Evolutionary conservation across 225 moss, liverwort and hornwort species (phyloP).

Genomic region (Marchantia paleacea): DNA sequence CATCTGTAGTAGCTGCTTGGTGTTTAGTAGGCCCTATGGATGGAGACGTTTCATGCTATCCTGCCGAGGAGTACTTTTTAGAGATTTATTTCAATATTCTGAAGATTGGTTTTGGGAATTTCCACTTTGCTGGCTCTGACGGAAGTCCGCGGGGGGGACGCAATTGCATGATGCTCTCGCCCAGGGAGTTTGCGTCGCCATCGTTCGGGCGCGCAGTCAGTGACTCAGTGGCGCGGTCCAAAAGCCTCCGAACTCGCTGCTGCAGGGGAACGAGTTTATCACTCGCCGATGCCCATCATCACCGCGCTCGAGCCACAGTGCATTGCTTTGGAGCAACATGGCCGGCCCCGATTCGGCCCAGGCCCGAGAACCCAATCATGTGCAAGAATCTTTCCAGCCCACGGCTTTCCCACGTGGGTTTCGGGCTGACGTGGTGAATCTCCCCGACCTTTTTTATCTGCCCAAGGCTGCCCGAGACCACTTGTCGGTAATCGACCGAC

Average conservation of each 20-base stretch:
- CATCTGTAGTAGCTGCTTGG: no score
- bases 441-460: background rate
- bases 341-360: background rate
- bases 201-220: background rate
- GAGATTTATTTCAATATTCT: no score
- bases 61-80: no score
- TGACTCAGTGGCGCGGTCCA: background rate
- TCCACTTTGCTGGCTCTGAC: no score
- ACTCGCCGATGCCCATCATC: background rate
- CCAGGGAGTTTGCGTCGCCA: background rate
- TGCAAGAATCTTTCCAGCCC: background rate
- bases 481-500: constrained; percentile 1
- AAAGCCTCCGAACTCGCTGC: constrained; percentile 4
- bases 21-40: no score
- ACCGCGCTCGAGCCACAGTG: background rate
- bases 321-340: no score
- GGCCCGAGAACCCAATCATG: background rate
- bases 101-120: no score
- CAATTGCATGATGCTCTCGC: background rate
- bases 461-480: background rate
- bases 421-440: background rate
- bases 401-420: background rate
- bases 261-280: no score
- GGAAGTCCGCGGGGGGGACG: background rate
- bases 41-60: no score